Evolutionary conservation across 306 rosid genomes (phyloP).

Genomic region (Vachellia pachyceras): DNA sequence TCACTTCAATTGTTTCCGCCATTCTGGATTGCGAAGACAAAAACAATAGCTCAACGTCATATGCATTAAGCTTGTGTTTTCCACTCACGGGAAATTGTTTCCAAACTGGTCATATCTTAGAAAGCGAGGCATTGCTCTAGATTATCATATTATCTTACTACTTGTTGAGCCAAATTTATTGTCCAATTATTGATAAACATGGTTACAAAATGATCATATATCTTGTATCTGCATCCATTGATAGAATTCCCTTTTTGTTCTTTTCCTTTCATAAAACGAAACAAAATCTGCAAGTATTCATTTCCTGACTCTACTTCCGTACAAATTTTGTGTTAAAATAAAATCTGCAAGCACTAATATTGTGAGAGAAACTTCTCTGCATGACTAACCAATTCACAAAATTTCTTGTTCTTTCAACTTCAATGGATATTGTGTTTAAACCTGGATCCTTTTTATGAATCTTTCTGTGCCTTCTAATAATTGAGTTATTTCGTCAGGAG

Average conservation of each 20-base stretch:
- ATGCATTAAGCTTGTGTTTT: not conserved
- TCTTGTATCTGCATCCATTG: not conserved
- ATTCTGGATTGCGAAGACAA: not conserved
- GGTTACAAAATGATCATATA: not conserved
- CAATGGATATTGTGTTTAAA: conserved; percentile 10
- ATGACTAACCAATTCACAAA: not conserved
- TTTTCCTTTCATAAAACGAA: not conserved
- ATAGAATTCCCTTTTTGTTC: not conserved
- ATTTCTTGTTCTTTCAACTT: conserved; percentile 12
- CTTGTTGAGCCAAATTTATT: not conserved
- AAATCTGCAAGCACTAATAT: too few relatives aligned
- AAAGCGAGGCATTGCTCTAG: not conserved
- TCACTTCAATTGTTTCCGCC: not conserved
- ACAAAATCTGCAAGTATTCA: not conserved
- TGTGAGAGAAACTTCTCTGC: not conserved
- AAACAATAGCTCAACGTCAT: not conserved
- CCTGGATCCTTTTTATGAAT: conserved; percentile 14
- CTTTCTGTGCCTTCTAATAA: conserved; percentile 13
- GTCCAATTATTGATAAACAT: not conserved
- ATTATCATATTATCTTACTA: not conserved
- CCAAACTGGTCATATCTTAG: not conserved
- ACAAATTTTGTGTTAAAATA: too few relatives aligned
- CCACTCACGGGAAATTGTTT: not conserved
- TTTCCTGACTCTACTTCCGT: conserved; percentile 4
- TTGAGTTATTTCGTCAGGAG: conserved; percentile 40